Conservation (phyloP, 1,284 basidiomycete species). For the Phylloboletellus chloephorus region DNA sequence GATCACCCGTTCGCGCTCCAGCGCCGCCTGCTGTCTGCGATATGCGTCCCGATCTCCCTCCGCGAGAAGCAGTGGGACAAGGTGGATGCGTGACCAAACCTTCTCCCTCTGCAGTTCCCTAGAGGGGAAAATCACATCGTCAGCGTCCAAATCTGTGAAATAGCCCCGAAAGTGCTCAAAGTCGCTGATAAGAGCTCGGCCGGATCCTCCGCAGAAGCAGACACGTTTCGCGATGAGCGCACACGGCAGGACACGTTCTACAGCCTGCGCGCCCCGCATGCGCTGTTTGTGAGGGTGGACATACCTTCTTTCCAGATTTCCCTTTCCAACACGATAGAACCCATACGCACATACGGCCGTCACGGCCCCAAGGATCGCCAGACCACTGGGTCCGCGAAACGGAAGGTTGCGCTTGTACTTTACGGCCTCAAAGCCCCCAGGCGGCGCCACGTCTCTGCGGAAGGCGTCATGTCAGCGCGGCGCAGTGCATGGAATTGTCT, state of each 20-base stretch:
- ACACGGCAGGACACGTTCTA: constrained; percentile 50
- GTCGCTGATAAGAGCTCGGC: constrained; percentile 50
- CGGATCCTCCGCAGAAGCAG: constrained; percentile 49
- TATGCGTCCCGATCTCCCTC: constrained; percentile 91
- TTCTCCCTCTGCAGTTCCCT: constrained; percentile 95
- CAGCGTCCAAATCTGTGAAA: constrained; percentile 37
- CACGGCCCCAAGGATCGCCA: constrained; percentile 81
- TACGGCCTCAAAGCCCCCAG: constrained; percentile 89
- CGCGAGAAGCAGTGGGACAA: constrained; percentile 87
- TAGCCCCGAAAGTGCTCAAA: constrained; percentile 31
- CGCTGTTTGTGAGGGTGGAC: constrained; percentile 33
- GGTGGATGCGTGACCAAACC: constrained; percentile 93
- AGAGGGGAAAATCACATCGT: constrained; percentile 24
- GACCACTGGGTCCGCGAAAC: constrained; percentile 84
- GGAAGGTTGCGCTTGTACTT: constrained; percentile 97
- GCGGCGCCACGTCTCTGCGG: constrained; percentile 89
- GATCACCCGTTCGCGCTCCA: constrained; percentile 82
- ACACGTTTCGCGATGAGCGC: constrained; percentile 32
- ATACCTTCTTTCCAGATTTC: constrained; percentile 90
- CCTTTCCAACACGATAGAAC: constrained; percentile 88
- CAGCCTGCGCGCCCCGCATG: constrained; percentile 51
- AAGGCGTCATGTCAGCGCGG: constrained; percentile 16
- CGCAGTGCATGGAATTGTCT: neutral
- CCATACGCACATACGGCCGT: constrained; percentile 85
- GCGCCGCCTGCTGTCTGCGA: constrained; percentile 75